Conservation (phyloP, 2,329 filamentous ascomycete species). For the Scytalidium sp. region DNA sequence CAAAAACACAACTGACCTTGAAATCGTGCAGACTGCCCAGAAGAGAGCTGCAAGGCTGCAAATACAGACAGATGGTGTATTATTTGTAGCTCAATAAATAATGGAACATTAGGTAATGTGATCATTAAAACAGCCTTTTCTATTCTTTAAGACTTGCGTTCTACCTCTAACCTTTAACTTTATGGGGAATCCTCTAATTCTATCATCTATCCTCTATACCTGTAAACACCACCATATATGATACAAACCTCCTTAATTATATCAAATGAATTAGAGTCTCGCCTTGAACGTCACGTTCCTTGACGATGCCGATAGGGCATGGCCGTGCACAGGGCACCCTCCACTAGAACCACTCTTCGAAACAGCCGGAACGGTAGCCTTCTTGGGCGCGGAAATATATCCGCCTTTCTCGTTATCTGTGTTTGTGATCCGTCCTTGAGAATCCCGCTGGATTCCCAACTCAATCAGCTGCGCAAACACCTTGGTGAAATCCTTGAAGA, state of each 20-base stretch:
- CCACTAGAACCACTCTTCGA: conserved; percentile 14
- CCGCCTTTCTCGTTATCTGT: conserved; percentile 55
- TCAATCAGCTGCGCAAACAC: conserved; percentile 60
- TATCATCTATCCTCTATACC: conserved; percentile 6
- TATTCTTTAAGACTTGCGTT: neutral
- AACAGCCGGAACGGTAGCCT: conserved; percentile 34
- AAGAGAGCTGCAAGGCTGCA: too few species aligned
- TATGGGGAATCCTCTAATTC: conserved; percentile 4
- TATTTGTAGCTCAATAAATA: too few species aligned
- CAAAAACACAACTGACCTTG: too few species aligned
- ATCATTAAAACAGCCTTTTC: too few species aligned
- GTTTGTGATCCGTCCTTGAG: conserved; percentile 48
- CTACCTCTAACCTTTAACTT: neutral
- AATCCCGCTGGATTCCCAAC: conserved; percentile 56
- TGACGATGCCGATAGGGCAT: conserved; percentile 17
- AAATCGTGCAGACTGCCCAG: too few species aligned
- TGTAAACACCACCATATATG: conserved; percentile 6
- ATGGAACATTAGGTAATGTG: too few species aligned
- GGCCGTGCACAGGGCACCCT: conserved; percentile 35
- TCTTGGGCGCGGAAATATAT: conserved; percentile 55
- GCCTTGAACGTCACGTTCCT: conserved; percentile 21
- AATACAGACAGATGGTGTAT: too few species aligned
- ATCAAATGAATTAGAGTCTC: conserved; percentile 17
- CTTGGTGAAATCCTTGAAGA: conserved; percentile 57
- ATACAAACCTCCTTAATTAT: conserved; percentile 1